Conservation (phyloP, 441 rosid species). For the Biscutella auriculata region DNA sequence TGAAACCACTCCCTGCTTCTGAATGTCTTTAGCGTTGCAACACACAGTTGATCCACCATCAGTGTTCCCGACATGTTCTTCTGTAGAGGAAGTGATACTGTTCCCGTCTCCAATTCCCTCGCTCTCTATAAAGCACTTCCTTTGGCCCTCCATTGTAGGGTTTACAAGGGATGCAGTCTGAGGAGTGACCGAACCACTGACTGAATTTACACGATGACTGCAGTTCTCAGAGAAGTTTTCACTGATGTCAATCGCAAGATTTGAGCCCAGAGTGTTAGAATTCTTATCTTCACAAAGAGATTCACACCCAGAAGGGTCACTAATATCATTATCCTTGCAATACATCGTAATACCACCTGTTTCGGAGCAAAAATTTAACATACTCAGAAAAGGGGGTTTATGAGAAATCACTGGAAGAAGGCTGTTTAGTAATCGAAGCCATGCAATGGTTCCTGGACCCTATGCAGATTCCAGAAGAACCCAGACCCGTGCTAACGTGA, state of each 20-base stretch:
- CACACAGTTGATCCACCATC: conserved; percentile 4
- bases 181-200: conserved; percentile 3
- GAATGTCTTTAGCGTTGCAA: conserved; percentile 6
- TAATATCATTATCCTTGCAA: conserved; percentile 19
- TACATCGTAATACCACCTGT: conserved; percentile 18
- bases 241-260: not conserved
- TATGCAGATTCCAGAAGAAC: conserved; percentile 24
- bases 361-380: not conserved
- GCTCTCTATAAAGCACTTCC: conserved; percentile 3
- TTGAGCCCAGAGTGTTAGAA: conserved; percentile 14
- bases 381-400: conserved; percentile 13
- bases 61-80: conserved; percentile 9
- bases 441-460: conserved; percentile 9
- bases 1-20: conserved; percentile 9
- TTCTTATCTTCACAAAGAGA: conserved; percentile 16
- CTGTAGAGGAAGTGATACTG: not conserved
- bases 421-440: conserved; percentile 17
- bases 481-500: conserved; percentile 19
- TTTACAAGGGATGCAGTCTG: conserved; percentile 7
- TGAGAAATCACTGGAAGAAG: conserved; percentile 12
- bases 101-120: conserved; percentile 7
- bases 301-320: conserved; percentile 11
- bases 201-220: not conserved
- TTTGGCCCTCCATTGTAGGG: not conserved
- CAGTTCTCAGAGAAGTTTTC: conserved; percentile 11